phyloP scores from a whole-genome alignment of 2,329 filamentous ascomycete species.

The Pyricularia sp. region DNA sequence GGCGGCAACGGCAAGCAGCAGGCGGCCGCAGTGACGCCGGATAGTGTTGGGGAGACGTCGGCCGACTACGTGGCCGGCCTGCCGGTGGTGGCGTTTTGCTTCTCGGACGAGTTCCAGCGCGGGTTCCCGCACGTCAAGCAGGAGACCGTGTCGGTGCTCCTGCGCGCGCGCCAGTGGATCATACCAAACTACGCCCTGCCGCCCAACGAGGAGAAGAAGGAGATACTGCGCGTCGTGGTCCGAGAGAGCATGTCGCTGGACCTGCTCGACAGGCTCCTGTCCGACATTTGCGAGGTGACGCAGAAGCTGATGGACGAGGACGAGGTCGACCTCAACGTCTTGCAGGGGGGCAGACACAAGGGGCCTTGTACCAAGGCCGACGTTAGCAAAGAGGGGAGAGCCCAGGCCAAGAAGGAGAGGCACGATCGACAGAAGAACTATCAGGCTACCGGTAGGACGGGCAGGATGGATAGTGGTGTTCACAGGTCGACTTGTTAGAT shows the following conservation, averaged over 20 bases:
- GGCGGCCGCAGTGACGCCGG: slow-evolving; percentile 10
- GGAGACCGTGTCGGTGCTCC: slow-evolving; percentile 49
- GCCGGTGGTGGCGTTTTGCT: slow-evolving; percentile 58
- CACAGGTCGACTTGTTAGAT: slow-evolving; percentile 16
- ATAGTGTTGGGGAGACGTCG: slow-evolving; percentile 34
- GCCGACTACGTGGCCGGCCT: slow-evolving; percentile 55
- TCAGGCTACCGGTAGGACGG: slow-evolving; percentile 6
- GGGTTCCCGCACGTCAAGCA: slow-evolving; percentile 56
- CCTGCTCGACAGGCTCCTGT: slow-evolving; percentile 52
- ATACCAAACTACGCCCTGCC: slow-evolving; percentile 63
- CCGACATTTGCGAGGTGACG: slow-evolving; percentile 51
- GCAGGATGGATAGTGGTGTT: slow-evolving; percentile 17
- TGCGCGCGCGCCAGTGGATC: slow-evolving; percentile 60
- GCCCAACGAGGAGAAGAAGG: slow-evolving; percentile 48
- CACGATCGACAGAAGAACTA: slow-evolving; percentile 1
- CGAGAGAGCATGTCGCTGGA: slow-evolving; percentile 62
- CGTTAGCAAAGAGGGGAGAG: slow-evolving; percentile 4
- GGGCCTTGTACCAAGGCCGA: not conserved
- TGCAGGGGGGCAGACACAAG: slow-evolving; percentile 21
- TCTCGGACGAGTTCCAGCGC: slow-evolving; percentile 51
- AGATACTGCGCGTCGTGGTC: slow-evolving; percentile 60
- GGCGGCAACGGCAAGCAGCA: slow-evolving; percentile 1
- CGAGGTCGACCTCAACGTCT: slow-evolving; percentile 37
- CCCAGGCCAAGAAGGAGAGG: slow-evolving; percentile 4
- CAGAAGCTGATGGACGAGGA: slow-evolving; percentile 49